These are phyloP conservation scores for Pilatotrama ljubarskyi DNA, from an alignment of 768 basidiomycete genomes.

Conservation along the genomic window DNA sequence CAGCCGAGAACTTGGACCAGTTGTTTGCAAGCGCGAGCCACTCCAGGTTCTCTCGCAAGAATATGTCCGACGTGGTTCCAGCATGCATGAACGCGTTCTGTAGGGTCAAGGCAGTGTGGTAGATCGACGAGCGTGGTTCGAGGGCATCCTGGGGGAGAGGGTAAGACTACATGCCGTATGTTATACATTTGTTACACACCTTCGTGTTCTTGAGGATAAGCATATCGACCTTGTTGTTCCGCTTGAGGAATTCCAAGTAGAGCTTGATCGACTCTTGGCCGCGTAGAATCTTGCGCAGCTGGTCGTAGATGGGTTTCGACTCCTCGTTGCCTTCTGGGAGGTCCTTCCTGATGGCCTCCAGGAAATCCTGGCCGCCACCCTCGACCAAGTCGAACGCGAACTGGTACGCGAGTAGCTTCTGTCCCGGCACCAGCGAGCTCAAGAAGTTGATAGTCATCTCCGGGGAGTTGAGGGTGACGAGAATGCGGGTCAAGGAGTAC, in stretches of 20 bases:
- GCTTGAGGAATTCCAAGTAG: slow-evolving; percentile 93
- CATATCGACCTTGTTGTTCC: slow-evolving; percentile 91
- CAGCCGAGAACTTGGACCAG: slow-evolving; percentile 98
- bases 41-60: slow-evolving; percentile 93
- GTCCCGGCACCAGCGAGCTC: slow-evolving; percentile 64
- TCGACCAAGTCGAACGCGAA: slow-evolving; percentile 95
- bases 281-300: slow-evolving; percentile 78
- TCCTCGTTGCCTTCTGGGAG: slow-evolving; percentile 69
- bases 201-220: slow-evolving; percentile 92
- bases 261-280: slow-evolving; percentile 92
- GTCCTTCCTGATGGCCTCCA: slow-evolving; percentile 70
- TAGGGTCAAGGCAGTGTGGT: slow-evolving; percentile 93
- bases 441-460: slow-evolving; percentile 75
- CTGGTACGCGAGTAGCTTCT: slow-evolving; percentile 86
- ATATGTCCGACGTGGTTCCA: slow-evolving; percentile 94
- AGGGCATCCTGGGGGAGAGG: slow-evolving; percentile 67
- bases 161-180: background rate
- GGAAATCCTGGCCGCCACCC: slow-evolving; percentile 90
- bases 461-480: slow-evolving; percentile 86
- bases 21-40: slow-evolving; percentile 95
- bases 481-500: slow-evolving; percentile 81
- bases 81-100: slow-evolving; percentile 98
- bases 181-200: slow-evolving; percentile 40
- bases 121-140: slow-evolving; percentile 93
- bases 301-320: slow-evolving; percentile 65